phyloP scores from a whole-genome alignment of 176 grass and related monocot genomes.

The Eleusine indica region DNA sequence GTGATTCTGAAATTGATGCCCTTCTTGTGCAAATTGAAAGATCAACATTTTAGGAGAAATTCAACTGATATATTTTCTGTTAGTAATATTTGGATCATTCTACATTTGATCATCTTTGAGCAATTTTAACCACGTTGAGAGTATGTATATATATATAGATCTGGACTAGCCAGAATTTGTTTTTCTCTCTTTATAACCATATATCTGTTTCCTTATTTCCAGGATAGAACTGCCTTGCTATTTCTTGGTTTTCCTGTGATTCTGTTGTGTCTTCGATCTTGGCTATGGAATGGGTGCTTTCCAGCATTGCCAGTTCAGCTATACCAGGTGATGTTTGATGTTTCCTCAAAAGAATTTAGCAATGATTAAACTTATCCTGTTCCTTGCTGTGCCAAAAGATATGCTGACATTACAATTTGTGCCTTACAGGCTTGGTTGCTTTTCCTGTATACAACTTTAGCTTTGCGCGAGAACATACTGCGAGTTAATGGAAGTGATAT shows the following conservation, averaged over 20 bases:
- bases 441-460: constrained; percentile 83
- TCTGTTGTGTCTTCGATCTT: constrained; percentile 78
- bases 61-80: background rate
- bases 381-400: constrained; percentile 17
- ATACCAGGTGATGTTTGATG: constrained; percentile 76
- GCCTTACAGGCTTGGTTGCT: constrained; percentile 77
- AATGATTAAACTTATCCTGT: constrained; percentile 29
- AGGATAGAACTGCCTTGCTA: constrained; percentile 94
- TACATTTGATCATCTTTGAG: background rate
- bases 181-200: constrained; percentile 11
- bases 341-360: background rate
- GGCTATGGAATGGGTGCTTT: constrained; percentile 89
- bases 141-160: background rate
- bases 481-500: constrained; percentile 90
- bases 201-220: constrained; percentile 24
- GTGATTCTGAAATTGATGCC: background rate
- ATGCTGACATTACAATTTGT: constrained; percentile 32
- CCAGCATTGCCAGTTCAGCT: constrained; percentile 92
- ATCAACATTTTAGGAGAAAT: background rate
- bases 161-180: background rate
- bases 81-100: background rate
- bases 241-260: constrained; percentile 92
- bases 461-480: constrained; percentile 86
- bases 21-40: constrained; percentile 12
- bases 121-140: background rate